Evolutionary conservation across 192 early-diverging fungal genomes (phyloP), one percentile per base, ranked within the genome.

Genomic region (Coemansia sp.): DNA sequence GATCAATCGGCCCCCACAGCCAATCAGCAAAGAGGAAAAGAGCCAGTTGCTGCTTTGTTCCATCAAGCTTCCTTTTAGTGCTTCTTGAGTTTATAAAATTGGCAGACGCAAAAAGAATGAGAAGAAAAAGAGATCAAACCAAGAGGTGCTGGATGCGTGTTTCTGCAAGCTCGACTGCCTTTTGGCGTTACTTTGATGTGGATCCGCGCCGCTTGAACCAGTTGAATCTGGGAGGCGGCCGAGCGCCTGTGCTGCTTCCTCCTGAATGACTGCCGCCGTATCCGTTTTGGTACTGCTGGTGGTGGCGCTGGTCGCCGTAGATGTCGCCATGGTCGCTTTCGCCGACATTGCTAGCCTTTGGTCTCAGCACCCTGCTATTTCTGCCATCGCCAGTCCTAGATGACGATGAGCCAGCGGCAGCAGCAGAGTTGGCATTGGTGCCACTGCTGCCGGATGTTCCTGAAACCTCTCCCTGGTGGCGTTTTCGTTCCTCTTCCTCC

Each of bases 201-300:
- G 79, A 82, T 38, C 79, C 79, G 45, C 79, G 79, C 57, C 79
- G 70, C 71, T 82, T 82, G 68, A 82, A 82, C 79, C 79, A 82
- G 74, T 76, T 82, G 74, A 82, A 82, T 15, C 71, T 62, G 18
- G 74, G 67, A 9, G 79, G 79, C 42, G 65, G 65, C 26, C 72
- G 78, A 9, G 69, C 65, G 16, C 66, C 57, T 38, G 57, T 15
- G 57, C 57, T 23, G 57, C 38, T 43, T 19, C 39, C 18, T 49
- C 64, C 43, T 5, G 69, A 64, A 49, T 41, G 40, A 41, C 42
- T 38, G 45, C 60, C 42, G 18, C 66, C 32, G 47, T 72, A 56
- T 47, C 47, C 38, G 39, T 42, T 18, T 21, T 39, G 45, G 19
- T 54, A 32, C 43, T 56, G 49, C 12, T 72, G 64, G 48, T 49